Base-by-base conservation (phyloP, 2,329 filamentous ascomycete genomes). In the Raffaelea albimanens region DNA sequence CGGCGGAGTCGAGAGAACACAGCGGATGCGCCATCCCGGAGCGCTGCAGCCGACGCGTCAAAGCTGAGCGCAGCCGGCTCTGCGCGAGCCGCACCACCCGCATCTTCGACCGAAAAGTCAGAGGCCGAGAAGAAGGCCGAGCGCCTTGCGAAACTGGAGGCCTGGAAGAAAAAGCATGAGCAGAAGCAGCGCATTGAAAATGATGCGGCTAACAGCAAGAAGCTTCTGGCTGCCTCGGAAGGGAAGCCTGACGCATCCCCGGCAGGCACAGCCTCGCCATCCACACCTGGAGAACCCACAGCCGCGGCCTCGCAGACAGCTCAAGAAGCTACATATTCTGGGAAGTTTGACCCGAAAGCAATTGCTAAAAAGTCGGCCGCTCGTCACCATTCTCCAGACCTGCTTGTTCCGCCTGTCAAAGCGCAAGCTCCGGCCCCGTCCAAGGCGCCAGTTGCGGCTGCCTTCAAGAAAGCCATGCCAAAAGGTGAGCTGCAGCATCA, bases 131-230 rank as follows among this genome's bases (percentile, higher is more conserved):
- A 85, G 60, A 87, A 90, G 63, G 85, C 83, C 44, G 86, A 91
- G 63, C 75, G 86, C 53, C 72, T 89, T 40, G 87, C 87, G 23
- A 90, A 87, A 61, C 68, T 95, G 23, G 87, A 91, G 62, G 86
- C 87, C 49, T 95, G 89, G 90, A 95, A 95, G 67, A 85, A 88
- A 65, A 91, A 90, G 66, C 83, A 88, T 61, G 85, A 87, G 54
- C 80, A 82, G 60, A 83, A 83, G 56, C 83, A 83, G 57, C 77
- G 76, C 53, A 87, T 87, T 61, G 79, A 85, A 60, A 82, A 80
- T 58, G 78, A 85, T 57, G 74, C 82, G 38, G 78, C 77, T 49
- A 81, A 80, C 53, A 76, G 82, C 36, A 73, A 79, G 56, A 85
- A 76, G 57, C 76, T 88, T 47, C 85, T 7, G 48, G 80, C 83